Conservation (phyloP, 2,329 filamentous ascomycete genomes). For the Colletotrichum lini region DNA sequence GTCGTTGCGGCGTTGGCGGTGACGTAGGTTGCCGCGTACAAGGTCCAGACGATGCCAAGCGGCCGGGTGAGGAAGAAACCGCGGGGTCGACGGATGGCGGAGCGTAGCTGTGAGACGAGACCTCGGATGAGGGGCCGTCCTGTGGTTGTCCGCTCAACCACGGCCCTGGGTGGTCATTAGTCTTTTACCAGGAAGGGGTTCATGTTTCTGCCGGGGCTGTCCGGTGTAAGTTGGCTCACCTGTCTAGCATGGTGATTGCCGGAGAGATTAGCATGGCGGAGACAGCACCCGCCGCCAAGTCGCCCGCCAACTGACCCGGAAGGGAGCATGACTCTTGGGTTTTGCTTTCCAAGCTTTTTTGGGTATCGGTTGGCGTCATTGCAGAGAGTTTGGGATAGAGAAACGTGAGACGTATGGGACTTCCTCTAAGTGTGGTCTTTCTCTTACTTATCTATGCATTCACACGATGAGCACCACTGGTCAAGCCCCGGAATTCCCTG, state of each 20-base stretch:
- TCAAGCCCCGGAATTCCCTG: not conserved
- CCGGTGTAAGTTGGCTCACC: slow-evolving; percentile 35
- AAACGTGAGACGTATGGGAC: not conserved
- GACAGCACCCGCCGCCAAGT: slow-evolving; percentile 46
- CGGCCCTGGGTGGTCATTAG: slow-evolving; percentile 34
- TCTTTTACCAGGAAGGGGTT: not conserved
- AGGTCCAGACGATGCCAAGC: slow-evolving; percentile 49
- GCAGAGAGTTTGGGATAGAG: not conserved
- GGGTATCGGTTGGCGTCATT: slow-evolving; percentile 21
- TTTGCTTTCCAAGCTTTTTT: not conserved
- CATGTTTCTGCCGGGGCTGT: not conserved
- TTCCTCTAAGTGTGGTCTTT: slow-evolving; percentile 1
- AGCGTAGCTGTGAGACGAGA: slow-evolving; percentile 19
- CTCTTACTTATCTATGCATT: slow-evolving; percentile 25
- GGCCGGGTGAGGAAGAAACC: slow-evolving; percentile 46
- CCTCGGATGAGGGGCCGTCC: slow-evolving; percentile 41
- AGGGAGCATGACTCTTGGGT: slow-evolving; percentile 10
- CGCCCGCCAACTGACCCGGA: slow-evolving; percentile 34
- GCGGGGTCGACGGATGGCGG: slow-evolving; percentile 44
- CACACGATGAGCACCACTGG: not conserved
- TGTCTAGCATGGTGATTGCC: slow-evolving; percentile 48
- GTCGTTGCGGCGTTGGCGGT: slow-evolving; percentile 50
- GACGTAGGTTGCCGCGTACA: slow-evolving; percentile 50
- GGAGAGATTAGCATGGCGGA: slow-evolving; percentile 50
- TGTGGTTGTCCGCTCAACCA: slow-evolving; percentile 41